These are phyloP conservation scores for Mycosphaerella sp. DNA, from an alignment of 2,329 filamentous ascomycete genomes.

Conservation along the genomic window DNA sequence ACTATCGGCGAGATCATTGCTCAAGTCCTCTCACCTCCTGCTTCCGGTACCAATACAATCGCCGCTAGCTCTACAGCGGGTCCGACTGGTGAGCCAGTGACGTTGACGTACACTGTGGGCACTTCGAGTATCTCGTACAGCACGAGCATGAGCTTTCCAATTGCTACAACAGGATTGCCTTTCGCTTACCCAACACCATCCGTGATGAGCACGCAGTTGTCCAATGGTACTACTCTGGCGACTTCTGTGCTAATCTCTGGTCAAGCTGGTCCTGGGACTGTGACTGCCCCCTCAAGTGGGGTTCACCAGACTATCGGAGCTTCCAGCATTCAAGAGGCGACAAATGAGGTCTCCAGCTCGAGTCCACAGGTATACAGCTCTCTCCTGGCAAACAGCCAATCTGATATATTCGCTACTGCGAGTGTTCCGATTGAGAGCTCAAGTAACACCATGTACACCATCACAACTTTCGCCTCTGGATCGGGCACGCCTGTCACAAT, in stretches of 20 bases:
- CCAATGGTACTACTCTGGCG: neutral
- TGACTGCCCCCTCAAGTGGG: neutral
- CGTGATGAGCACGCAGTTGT: neutral
- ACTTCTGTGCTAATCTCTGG: neutral
- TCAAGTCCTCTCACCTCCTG: neutral
- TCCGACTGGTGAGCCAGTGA: neutral
- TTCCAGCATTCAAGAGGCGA: neutral
- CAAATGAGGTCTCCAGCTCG: neutral
- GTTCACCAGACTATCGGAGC: slow-evolving; percentile 4
- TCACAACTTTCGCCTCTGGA: slow-evolving; percentile 16
- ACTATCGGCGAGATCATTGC: slow-evolving; percentile 21
- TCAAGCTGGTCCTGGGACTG: neutral
- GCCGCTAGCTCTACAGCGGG: neutral
- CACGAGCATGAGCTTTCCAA: slow-evolving; percentile 9
- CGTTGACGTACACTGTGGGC: neutral
- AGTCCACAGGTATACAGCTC: neutral
- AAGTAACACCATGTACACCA: slow-evolving; percentile 8
- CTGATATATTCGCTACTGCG: slow-evolving; percentile 1
- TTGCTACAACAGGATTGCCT: neutral
- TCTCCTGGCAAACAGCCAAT: neutral
- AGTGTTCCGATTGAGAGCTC: neutral
- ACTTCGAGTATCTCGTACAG: slow-evolving; percentile 4
- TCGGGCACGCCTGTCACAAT: slow-evolving; percentile 14
- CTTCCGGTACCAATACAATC: neutral
- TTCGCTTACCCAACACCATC: neutral